These are phyloP conservation scores for Phytophthora vignae DNA, from an alignment of 352 stramenopile genomes.

Conservation along the genomic window DNA sequence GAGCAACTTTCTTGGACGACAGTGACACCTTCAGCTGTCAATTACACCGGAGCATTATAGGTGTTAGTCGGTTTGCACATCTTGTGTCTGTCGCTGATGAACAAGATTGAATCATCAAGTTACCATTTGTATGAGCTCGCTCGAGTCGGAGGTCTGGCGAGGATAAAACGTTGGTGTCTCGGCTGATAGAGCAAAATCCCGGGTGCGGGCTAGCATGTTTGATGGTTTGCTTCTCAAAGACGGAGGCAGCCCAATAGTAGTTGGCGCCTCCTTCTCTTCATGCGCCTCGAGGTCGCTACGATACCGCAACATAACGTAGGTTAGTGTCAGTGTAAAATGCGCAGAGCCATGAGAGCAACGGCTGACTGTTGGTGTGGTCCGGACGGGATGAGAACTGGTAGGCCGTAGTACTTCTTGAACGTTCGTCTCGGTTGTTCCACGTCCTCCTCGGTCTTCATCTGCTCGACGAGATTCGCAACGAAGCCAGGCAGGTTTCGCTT, in stretches of 20 bases:
- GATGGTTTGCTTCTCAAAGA: slow-evolving; percentile 7
- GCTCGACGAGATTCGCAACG: neutral
- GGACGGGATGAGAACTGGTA: slow-evolving; percentile 30
- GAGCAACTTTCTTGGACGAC: slow-evolving; percentile 52
- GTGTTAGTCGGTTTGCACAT: slow-evolving; percentile 1
- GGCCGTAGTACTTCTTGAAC: slow-evolving; percentile 46
- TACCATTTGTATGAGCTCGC: slow-evolving; percentile 46
- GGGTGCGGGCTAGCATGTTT: slow-evolving; percentile 21
- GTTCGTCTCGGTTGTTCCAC: slow-evolving; percentile 1
- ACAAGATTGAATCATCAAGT: neutral
- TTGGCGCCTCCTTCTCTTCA: slow-evolving; percentile 16
- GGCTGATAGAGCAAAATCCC: slow-evolving; percentile 46
- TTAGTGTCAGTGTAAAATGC: neutral
- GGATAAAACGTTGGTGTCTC: slow-evolving; percentile 55
- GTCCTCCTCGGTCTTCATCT: slow-evolving; percentile 1
- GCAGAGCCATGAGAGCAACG: neutral
- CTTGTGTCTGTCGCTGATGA: neutral
- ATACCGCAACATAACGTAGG: neutral
- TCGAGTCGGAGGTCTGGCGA: slow-evolving; percentile 34
- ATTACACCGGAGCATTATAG: neutral
- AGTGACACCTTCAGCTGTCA: slow-evolving; percentile 42
- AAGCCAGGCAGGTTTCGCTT: slow-evolving; percentile 22
- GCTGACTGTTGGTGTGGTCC: slow-evolving; percentile 1
- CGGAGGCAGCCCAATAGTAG: neutral
- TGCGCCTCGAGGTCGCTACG: slow-evolving; percentile 6